phyloP scores from a whole-genome alignment of 345 rosid genomes.

The Syzygium oleosum region DNA sequence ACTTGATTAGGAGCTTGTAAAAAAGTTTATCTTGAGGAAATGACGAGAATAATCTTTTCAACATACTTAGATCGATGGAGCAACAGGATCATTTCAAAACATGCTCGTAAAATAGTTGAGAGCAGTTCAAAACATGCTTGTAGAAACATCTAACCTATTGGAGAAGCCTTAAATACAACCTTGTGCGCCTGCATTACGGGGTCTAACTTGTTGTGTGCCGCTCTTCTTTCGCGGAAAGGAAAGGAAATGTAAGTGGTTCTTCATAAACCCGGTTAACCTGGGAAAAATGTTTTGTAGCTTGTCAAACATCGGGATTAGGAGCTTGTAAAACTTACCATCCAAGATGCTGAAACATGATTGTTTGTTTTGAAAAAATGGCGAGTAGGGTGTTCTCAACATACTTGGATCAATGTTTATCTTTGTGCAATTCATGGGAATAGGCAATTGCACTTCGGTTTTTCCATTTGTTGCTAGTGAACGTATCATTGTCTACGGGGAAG shows the following conservation, averaged over 20 bases:
- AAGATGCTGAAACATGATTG: background rate
- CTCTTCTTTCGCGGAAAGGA: conserved; percentile 43
- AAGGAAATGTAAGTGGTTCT: conserved; percentile 25
- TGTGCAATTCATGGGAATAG: conserved; percentile 5
- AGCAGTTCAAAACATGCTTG: conserved; percentile 26
- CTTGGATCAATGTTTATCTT: conserved; percentile 11
- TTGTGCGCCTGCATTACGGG: conserved; percentile 21
- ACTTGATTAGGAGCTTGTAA: too few species aligned
- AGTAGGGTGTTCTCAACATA: conserved; percentile 41
- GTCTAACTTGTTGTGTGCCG: conserved; percentile 28
- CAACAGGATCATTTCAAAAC: too few species aligned
- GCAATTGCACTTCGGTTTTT: conserved; percentile 9
- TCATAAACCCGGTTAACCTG: background rate
- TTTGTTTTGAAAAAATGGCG: conserved; percentile 17
- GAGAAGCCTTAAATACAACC: conserved; percentile 32
- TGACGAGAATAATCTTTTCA: too few species aligned
- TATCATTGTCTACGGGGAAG: conserved; percentile 5
- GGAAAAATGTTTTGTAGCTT: background rate
- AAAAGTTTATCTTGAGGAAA: too few species aligned
- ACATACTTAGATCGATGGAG: too few species aligned
- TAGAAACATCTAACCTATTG: conserved; percentile 28
- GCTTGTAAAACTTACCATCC: background rate
- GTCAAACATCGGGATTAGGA: background rate
- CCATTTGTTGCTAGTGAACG: conserved; percentile 11
- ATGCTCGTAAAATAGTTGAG: conserved; percentile 9